Evolutionary conservation across 1,284 basidiomycete species (phyloP), one percentile per base, ranked within the genome.

Genomic region (Phellopilus nigrolimitatus): DNA sequence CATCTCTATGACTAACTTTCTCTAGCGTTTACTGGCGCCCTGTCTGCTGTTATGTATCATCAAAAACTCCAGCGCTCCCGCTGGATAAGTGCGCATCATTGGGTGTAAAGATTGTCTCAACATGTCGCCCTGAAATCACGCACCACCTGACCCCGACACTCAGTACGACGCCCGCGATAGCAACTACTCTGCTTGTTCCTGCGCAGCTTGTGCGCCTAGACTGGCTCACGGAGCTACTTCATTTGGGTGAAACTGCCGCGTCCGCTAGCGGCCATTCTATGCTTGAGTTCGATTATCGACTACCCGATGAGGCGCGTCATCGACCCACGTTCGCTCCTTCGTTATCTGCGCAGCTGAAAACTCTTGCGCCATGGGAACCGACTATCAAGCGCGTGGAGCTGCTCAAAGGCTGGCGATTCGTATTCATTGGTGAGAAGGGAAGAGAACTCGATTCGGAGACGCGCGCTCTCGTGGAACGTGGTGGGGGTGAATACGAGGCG

Each of bases 151-250:
- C 72, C 2, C 59, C 76, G 1, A 72, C 71, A 22, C 78, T 74
- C 53, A 62, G 70, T 7, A 67, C 78, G n/a, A 75, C 70, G 8
- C 64, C 77, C 1, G 55, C 68, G 0, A 65, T 80, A 27, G 78
- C 76, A 0, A 65, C 72, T 0, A 84, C 85, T 12, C 69, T 88
- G 15, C 64, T 86, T 7, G 73, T 73, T 9, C 68, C 72, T 0
- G 71, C 74, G 10, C 71, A 75, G 12, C 70, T 87, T 34, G 82
- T 82, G 30, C 83, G 72, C 53, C 70, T 72, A 0, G 80, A 82
- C 42, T 88, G 85, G 84, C 64, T 88, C 24, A 62, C 64, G 4
- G 78, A 85, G 47, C 59, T 84, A 17, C 57, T 85, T 27, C 70
- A 71, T 1, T 64, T 79, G 0, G 80, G 77, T 6, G 57, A 66